These are phyloP conservation scores for Avena sativa DNA, from an alignment of 176 grass and related monocot species.

Conservation along the genomic window DNA sequence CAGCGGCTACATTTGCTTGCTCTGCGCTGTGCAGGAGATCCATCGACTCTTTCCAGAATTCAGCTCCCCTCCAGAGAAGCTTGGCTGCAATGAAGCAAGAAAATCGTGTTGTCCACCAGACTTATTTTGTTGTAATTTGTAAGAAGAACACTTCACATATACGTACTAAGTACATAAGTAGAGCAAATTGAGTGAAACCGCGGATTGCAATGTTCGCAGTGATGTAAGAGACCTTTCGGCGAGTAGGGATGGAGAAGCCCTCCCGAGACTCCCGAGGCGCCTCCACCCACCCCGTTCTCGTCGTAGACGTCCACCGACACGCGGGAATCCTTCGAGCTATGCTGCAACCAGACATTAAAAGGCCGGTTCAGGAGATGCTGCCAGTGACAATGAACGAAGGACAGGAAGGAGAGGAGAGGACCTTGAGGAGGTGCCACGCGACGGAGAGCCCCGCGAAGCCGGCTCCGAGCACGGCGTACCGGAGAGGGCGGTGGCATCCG, in stretches of 20 bases:
- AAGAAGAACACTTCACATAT: background rate
- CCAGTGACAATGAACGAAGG: background rate
- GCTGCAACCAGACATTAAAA: slow-evolving; percentile 51
- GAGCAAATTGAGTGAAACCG: background rate
- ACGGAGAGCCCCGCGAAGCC: slow-evolving; percentile 89
- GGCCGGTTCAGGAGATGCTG: background rate
- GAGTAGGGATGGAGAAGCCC: slow-evolving; percentile 94
- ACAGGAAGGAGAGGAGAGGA: background rate
- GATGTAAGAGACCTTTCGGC: slow-evolving; percentile 67
- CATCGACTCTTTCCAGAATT: slow-evolving; percentile 91
- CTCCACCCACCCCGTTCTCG: slow-evolving; percentile 82
- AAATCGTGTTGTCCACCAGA: background rate
- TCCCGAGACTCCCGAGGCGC: slow-evolving; percentile 83
- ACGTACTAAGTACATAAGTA: background rate
- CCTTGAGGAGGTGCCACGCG: slow-evolving; percentile 97
- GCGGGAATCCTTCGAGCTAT: slow-evolving; percentile 59
- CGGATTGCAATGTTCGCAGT: background rate
- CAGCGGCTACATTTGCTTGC: slow-evolving; percentile 40
- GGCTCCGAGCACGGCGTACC: slow-evolving; percentile 85
- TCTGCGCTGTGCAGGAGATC: slow-evolving; percentile 61
- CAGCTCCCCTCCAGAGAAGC: slow-evolving; percentile 84
- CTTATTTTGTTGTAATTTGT: background rate
- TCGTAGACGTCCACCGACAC: slow-evolving; percentile 85
- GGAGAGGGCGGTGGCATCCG: slow-evolving; percentile 35
- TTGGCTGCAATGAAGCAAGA: slow-evolving; percentile 62